Evolutionary conservation across 768 basidiomycete species (phyloP), one percentile per base, ranked within the genome.

Genomic region (Termitomyces sp.): DNA sequence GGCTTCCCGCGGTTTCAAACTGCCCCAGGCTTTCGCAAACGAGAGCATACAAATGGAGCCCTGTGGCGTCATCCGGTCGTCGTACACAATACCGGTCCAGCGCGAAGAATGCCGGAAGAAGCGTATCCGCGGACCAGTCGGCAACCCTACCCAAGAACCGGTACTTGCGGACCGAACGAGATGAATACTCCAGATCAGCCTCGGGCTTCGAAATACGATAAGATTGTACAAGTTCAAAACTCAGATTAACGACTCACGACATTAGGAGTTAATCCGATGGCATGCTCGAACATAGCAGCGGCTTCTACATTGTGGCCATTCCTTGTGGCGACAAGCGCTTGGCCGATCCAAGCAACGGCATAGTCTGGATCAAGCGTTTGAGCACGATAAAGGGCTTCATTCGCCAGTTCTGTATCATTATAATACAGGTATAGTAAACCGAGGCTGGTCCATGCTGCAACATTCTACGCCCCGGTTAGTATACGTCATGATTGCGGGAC

Each of bases 281-380:
- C 88, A 69, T 94, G 89, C 56, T 85, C 84, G 31, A 94, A 79
- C 54, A 97, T 67, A 4, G 85, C 76, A 18, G 76, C 74, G 3
- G 90, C 85, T 52, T 94, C 87, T 5, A 65, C 60, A 29, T 78
- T 67, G 50, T 91, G 80, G 3, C 79, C 81, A 53, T 83, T 82
- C 31, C 70, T 65, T 16, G 75, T 77, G 42, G 89, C 89, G 40
- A 91, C 76, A 23, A 92, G 68, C 3, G 82, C 89, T 67, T 95
- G 94, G 1, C 94, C 97, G 20, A 96, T 77, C 97, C 97, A 99
- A 7, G 94, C 87, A 20, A 85, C 64, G 0, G 88, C 79, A 70
- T 86, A 88, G 64, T 98, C 96, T 7, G 96, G 92, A 73, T 98
- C 94, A 41, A 94, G 77, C 16, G 88, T 85, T 67, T 98, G 97